Conservation (phyloP, 1,284 basidiomycete genomes). For the Stygiomarasmius scandens region DNA sequence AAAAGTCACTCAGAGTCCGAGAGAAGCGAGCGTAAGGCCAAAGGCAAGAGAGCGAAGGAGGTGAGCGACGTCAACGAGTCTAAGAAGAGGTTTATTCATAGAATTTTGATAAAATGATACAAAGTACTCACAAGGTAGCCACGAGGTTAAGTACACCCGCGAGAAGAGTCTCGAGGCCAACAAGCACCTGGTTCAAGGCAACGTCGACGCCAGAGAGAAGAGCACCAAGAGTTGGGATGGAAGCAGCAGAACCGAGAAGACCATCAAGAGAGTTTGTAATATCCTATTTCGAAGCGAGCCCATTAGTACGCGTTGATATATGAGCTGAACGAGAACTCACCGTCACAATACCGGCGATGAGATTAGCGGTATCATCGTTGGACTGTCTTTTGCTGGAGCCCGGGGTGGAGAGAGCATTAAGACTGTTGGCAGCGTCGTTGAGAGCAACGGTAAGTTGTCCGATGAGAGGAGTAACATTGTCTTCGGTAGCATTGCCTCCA, state of each 20-base stretch:
- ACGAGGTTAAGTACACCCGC: conserved; percentile 33
- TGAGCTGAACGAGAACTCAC: no score
- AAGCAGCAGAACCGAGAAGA: conserved; percentile 17
- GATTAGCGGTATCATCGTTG: conserved; percentile 29
- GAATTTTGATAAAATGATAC: background rate
- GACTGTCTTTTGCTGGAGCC: conserved; percentile 23
- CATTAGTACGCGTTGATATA: background rate
- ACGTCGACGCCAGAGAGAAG: conserved; percentile 30
- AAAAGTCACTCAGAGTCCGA: conserved; percentile 18
- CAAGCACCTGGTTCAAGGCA: conserved; percentile 28
- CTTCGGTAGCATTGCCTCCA: conserved; percentile 23
- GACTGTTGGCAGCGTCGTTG: conserved; percentile 23
- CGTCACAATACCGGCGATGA: conserved; percentile 27
- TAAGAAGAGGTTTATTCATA: no score
- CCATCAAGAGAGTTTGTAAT: conserved; percentile 25
- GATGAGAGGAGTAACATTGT: conserved; percentile 30
- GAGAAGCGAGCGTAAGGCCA: conserved; percentile 26
- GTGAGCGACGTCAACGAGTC: conserved; percentile 25
- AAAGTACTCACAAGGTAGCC: conserved; percentile 28
- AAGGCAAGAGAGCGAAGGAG: conserved; percentile 25
- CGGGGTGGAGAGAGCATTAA: conserved; percentile 22
- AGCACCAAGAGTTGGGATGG: conserved; percentile 24
- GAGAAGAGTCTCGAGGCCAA: conserved; percentile 30
- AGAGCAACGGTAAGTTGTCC: conserved; percentile 27
- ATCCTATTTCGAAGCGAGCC: conserved; percentile 20